Evolutionary conservation across 352 stramenopile species (phyloP), one percentile per base, ranked within the genome.

Genomic region (Globisporangium acanthophoron): DNA sequence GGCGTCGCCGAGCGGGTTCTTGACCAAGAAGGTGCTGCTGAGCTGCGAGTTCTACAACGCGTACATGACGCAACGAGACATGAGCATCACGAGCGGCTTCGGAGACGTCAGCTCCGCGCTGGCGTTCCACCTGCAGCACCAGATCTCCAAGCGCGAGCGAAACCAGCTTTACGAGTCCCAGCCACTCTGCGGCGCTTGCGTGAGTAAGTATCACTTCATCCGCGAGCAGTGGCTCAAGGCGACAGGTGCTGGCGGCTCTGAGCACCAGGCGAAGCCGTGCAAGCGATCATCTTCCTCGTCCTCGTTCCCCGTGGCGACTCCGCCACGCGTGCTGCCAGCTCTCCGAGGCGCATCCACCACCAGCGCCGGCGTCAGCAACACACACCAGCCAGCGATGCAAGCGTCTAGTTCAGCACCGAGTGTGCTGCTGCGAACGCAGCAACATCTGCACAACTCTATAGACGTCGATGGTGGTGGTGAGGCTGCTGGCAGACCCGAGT

Each of bases 31-130:
- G 47, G 68, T 87, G 33, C 8, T 88, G 21, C 66, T 82, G 33
- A 87, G 75, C 61, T 90, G 79, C 48, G 75, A 86, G 33, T 90
- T 89, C 44, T 83, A 72, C 60, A 70, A 87, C 29, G 62, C 71
- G 40, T 85, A 74, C 58, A 57, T 69, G 24, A 62, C 44, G 5
- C 65, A 61, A 9, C 57, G 67, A 18, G 74, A 85, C 56, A 64
- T 76, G 56, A 87, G 77, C 41, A 53, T 85, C 37, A 69, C 59
- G 20, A 70, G 63, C 18, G 77, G 79, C 18, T 84, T 75, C 39
- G 54, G 35, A 0, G 66, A 73, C 47, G 78, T 87, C 13, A 44
- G 54, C 9, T 40, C 56, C 13, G 71, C 73, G 5, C 65, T 87
- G n/a, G 49, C 54, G 21, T 87, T 87, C 58, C 71, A 85, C 39